Base-by-base conservation (phyloP, 2,329 filamentous ascomycete genomes). In the Trichoderma harzianum region DNA sequence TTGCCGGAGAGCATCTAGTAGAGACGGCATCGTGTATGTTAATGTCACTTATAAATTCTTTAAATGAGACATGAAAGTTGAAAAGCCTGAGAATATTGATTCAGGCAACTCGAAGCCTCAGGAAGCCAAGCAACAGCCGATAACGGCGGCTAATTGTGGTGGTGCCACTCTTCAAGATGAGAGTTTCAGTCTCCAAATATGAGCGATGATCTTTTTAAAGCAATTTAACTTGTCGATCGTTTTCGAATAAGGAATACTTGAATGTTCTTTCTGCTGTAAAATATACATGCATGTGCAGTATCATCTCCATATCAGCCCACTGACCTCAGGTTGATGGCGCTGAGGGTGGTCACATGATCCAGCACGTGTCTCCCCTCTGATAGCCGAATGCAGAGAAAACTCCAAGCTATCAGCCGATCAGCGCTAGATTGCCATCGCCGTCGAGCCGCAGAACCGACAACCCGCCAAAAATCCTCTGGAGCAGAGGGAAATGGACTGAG, bases 1-100 rank as follows among this genome's bases (percentile, higher is more conserved):
- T 53, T 77, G 62, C 4, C 80, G 78, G 4, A 81, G 75, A 32
- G 71, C 73, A 7, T 78, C 75, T 1, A 81, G 69, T 0, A 80
- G 72, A 8, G 74, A 76, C 6, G 75, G 58, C 79, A 80, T 80
- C 11, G n/a, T 63, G 53, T 58, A 21, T 24, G 16, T 24, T 8
- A 21, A 65, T 16, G 14, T 26, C 28, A 53, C 62, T 14, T 12
- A 16, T 36, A 36, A 5, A 16, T 10, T 18, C 2, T 7, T 16
- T 3, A 10, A 11, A 62, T 32, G 39, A 53, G 8, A 36, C 18
- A 0, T 3, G 14, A 12, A 26, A 16, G 12, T 34, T 8, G 30
- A 11, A 36, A 12, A 28, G 12, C 11, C 6, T 24, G 28, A 4
- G 11, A 0, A 11, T 39, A 18, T 36, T 3, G 24, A 21, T 65